Base-by-base conservation (phyloP, 345 rosid genomes). In the Acer campestre region DNA sequence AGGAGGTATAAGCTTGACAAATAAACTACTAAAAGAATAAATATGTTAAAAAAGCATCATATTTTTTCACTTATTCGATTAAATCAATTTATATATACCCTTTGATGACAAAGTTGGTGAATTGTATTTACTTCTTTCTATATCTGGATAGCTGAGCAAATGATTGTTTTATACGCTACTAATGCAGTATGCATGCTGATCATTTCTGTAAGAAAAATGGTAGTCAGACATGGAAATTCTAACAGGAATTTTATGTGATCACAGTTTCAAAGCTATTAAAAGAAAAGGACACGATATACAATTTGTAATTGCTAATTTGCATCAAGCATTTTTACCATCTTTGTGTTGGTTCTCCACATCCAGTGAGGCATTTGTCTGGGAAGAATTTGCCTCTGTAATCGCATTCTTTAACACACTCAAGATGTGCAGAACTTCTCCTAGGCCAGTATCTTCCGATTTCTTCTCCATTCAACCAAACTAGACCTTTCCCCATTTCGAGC, bases 401-500 rank as follows among this genome's bases (percentile, higher is more conserved):
- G 29, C 99, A 96, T 79, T 86, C 89, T 66, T 86, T 65, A 61
- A 85, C 89, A n/a, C 98, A 92, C 14, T 85, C 80, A 17, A 81
- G 91, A 62, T 84, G 81, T 10, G 70, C 61, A 71, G 85, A 81
- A 80, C 86, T 88, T 66, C 79, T 73, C 80, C 86, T 86, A 3
- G 91, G 94, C 93, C 93, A 96, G 79, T 89, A 96, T 85, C 97
- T 94, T 77, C 99, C 99, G 63, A 96, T 91, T 79, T 90, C 94
- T 88, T 96, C 93, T n/a, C 99, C 99, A 31, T 94, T 92, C 85
- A 96, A 83, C 99, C 99, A 94, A 59, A 97, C 99, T 80, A 89
- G 90, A 35, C 98, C 98, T 88, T 96, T 96, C 63, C 97, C 99
- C 98, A 94, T 91, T 69, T 86, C 81, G 68, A 92, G 65, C 99